A percentile compares a stretch with the other conserved stretches of the same genome.
Conservation (phyloP, 23 red algal genomes). For the Gracilariopsis chorda region DNA sequence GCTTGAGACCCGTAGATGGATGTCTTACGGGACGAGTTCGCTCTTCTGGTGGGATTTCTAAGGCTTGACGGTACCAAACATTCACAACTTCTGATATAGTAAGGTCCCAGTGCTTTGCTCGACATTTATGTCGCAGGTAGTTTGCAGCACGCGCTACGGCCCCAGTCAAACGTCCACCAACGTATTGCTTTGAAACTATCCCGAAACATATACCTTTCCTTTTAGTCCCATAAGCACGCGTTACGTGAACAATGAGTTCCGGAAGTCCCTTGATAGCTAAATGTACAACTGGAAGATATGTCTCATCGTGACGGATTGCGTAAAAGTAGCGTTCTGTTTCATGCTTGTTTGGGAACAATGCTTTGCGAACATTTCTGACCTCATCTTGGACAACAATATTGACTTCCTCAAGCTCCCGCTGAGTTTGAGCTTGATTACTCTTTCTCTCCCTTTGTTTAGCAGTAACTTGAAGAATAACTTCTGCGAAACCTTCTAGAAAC, state of each 20-base stretch:
- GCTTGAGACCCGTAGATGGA: background rate
- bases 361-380: background rate
- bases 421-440: background rate
- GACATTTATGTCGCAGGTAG: background rate
- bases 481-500: background rate
- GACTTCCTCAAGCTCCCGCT: slow-evolving; percentile 5
- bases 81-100: slow-evolving; percentile 14
- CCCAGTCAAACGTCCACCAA: background rate
- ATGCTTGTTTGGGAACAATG: background rate
- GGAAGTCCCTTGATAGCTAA: slow-evolving; percentile 23
- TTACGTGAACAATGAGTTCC: slow-evolving; percentile 40
- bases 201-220: slow-evolving; percentile 29
- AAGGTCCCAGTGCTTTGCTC: background rate
- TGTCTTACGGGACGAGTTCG: background rate
- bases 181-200: background rate
- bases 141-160: slow-evolving; percentile 21
- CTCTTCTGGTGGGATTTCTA: slow-evolving; percentile 19
- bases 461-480: slow-evolving; percentile 7
- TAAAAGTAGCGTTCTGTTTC: slow-evolving; percentile 4
- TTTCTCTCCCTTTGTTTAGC: background rate
- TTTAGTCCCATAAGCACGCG: slow-evolving; percentile 10
- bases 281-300: slow-evolving; percentile 33
- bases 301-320: background rate
- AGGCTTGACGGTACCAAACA: slow-evolving; percentile 17
- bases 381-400: slow-evolving; percentile 13